Base-by-base conservation (phyloP, 1,284 basidiomycete species). In the Moniliella sp. region DNA sequence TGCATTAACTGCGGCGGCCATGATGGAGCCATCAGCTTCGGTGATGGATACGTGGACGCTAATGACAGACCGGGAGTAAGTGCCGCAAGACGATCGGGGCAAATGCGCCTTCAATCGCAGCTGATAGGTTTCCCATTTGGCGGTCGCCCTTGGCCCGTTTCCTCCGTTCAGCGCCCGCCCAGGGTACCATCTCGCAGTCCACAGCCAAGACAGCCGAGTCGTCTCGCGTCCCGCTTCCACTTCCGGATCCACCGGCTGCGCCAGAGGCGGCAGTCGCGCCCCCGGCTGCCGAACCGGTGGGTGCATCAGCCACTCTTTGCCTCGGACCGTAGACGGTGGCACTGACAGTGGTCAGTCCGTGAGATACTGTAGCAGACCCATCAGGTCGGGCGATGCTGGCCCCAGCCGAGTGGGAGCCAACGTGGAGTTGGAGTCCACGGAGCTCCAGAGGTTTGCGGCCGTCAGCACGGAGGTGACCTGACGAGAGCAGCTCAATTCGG, bases 1-100 rank as follows among this genome's bases (percentile, higher is more conserved):
- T 14, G 77, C 84, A 61, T 97, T 97, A 55, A 97, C 80, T 42
- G 82, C 78, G 3, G 84, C 75, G 34, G 82, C 78, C n/a, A 97
- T 69, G 23, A 93, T 67, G 64, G 68, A 67, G 18, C 88, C 88
- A 54, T 97, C 88, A 56, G 86, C 78, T 48, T 86, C 78, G 27
- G 91, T 66, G 18, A 97, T 76, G 59, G 88, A 81, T 8, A 97
- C 69, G 61, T 77, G 79, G 39, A 97, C 76, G 62, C 91, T 79
- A 59, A 97, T 88, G 59, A 86, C 75, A 17, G 79, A 79, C 32
- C 88, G 75, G 4, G 88, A 88, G 62, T 88, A 94, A 69, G 43
- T 72, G 72, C 1, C 78, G 77, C 57, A 86, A 78, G 25, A 97
- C 72, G 32, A 91, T 81, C 25, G 86, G 82, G 57, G 94, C 84